phyloP scores from a whole-genome alignment of 176 grass and related monocot genomes.

The Areca catechu region DNA sequence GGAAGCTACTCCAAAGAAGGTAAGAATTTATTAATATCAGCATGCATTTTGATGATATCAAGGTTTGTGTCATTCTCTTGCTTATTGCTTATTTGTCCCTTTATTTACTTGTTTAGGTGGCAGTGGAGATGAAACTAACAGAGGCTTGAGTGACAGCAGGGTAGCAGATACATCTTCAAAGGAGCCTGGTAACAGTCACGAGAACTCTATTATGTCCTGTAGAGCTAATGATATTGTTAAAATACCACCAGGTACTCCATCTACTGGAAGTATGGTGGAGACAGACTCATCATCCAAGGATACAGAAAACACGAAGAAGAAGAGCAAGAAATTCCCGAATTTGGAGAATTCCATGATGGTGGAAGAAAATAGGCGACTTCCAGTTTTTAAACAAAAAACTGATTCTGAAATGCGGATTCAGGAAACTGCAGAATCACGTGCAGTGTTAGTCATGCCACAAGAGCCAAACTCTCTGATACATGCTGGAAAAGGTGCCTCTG shows the following conservation, averaged over 20 bases:
- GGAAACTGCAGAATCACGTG: slow-evolving; percentile 24
- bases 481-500: slow-evolving; percentile 24
- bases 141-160: slow-evolving; percentile 52
- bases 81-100: slow-evolving; percentile 1
- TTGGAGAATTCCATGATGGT: slow-evolving; percentile 47
- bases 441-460: slow-evolving; percentile 19
- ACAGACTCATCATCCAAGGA: slow-evolving; percentile 58
- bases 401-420: slow-evolving; percentile 34
- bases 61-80: too few relatives aligned
- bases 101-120: slow-evolving; percentile 36
- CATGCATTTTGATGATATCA: too few relatives aligned
- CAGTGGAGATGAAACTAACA: slow-evolving; percentile 33
- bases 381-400: slow-evolving; percentile 20
- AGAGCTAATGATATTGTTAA: slow-evolving; percentile 46
- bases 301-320: slow-evolving; percentile 50
- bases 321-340: slow-evolving; percentile 36
- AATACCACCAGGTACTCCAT: slow-evolving; percentile 34
- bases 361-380: slow-evolving; percentile 36
- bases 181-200: slow-evolving; percentile 56
- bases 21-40: slow-evolving; percentile 22
- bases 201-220: slow-evolving; percentile 48
- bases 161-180: slow-evolving; percentile 60
- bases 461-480: slow-evolving; percentile 31
- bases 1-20: slow-evolving; percentile 47
- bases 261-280: slow-evolving; percentile 69